Evolutionary conservation across 2,329 filamentous ascomycete species (phyloP).

Genomic region (Tolypocladium ophioglossoides): DNA sequence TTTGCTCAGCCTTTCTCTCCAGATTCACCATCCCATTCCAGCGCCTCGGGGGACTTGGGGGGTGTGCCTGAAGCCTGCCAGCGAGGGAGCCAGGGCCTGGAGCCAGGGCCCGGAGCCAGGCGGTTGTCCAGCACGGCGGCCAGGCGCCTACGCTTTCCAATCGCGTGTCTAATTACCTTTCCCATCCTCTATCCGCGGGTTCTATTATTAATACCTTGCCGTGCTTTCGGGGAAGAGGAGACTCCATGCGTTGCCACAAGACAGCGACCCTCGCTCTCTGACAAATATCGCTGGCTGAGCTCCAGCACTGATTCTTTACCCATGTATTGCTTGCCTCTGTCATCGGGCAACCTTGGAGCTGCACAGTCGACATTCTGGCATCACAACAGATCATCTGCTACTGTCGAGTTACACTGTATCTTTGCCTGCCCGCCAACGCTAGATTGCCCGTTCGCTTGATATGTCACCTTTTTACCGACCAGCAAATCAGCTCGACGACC

Average conservation of each 20-base stretch:
- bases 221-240: background rate
- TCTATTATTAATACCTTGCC: background rate
- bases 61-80: background rate
- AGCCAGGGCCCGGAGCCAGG: no score
- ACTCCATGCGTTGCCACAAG: no score
- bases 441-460: background rate
- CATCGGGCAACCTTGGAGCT: no score
- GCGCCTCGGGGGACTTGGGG: background rate
- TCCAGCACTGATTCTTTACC: no score
- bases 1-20: background rate
- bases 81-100: no score
- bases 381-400: background rate
- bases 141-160: background rate
- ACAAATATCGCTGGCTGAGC: no score
- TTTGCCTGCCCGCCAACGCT: background rate
- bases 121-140: background rate
- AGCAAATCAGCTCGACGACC: background rate
- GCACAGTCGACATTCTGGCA: background rate
- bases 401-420: background rate
- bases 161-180: no score
- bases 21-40: background rate
- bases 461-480: background rate
- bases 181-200: background rate
- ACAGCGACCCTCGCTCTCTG: no score
- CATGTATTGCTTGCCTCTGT: no score